Base-by-base conservation (phyloP, 2,329 filamentous ascomycete genomes). In the Cryphonectria naterciae region DNA sequence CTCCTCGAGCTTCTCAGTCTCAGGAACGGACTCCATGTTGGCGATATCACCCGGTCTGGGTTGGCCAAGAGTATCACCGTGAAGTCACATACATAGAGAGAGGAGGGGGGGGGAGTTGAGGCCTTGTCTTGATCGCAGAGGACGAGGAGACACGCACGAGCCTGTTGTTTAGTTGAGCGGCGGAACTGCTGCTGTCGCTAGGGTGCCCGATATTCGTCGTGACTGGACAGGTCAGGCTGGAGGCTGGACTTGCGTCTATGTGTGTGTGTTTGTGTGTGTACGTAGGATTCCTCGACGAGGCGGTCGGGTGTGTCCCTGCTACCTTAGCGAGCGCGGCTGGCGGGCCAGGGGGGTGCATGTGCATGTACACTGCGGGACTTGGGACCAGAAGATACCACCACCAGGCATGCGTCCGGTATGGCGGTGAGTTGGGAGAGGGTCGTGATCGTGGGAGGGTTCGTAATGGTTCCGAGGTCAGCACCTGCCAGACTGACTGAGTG, bases 1-100 rank as follows among this genome's bases (percentile, higher is more conserved):
- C 78, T 88, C 88, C 83, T 91, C 88, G 86, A 91, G 88, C 74
- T 88, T 85, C 83, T 91, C 88, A 65, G 89, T 89, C 82, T 91
- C 89, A 75, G 89, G 89, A 77, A 91, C 89, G 71, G 89, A 88
- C 80, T 91, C 89, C 89, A 91, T 91, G 75, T 76, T 80, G 78
- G 66, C 68, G 68, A 72, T 73, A 65, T 49, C 46, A 64, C 65
- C 71, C 69, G 60, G 39, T 15, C 13, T 32, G 43, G 63, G 43
- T 43, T 43, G 62, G 70, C 32, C 67, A 54, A 39, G 25, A 65
- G 19, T 73, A 49, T 73, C 65, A 73, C 67, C 39, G 32, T 19
- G 58, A 58, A 32, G 32, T 41, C 35, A 62, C 22, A 65, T 52
- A 65, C 70, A 68, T 61, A 46, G 68, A 62, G 54, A n/a, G 43